Percentiles rank a stretch among this genome's conserved stretches.
phyloP scores from a whole-genome alignment of 768 basidiomycete species.

The Filobasidium wieringae region DNA sequence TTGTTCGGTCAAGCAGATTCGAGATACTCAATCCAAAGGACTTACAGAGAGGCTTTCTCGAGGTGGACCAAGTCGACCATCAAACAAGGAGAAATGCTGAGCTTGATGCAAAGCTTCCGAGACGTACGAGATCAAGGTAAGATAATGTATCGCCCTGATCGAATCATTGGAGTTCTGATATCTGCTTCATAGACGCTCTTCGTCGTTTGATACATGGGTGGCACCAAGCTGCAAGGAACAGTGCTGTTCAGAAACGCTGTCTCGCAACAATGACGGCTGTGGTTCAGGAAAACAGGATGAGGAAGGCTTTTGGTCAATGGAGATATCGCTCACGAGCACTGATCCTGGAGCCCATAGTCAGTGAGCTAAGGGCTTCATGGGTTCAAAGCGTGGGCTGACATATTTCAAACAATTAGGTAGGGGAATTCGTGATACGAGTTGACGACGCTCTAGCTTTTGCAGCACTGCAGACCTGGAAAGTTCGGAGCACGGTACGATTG shows the following conservation, averaged over 20 bases:
- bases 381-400: neutral
- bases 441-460: conserved; percentile 13
- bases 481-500: neutral
- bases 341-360: conserved; percentile 1
- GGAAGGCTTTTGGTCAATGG: conserved; percentile 7
- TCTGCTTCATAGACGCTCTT: neutral
- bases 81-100: conserved; percentile 12
- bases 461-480: conserved; percentile 4
- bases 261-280: neutral
- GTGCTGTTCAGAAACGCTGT: neutral
- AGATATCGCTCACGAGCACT: neutral
- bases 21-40: too few species aligned
- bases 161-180: too few species aligned
- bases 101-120: conserved; percentile 15
- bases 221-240: neutral
- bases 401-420: neutral
- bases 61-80: conserved; percentile 9
- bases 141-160: too few species aligned
- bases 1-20: too few species aligned
- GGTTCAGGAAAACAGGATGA: neutral
- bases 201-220: neutral
- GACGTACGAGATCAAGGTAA: conserved; percentile 10
- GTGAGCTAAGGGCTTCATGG: neutral
- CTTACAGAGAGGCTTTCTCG: conserved; percentile 3
- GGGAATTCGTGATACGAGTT: conserved; percentile 1